Evolutionary conservation across 169 alveolate genomes (phyloP).

Genomic region (Cystoisospora suis): DNA sequence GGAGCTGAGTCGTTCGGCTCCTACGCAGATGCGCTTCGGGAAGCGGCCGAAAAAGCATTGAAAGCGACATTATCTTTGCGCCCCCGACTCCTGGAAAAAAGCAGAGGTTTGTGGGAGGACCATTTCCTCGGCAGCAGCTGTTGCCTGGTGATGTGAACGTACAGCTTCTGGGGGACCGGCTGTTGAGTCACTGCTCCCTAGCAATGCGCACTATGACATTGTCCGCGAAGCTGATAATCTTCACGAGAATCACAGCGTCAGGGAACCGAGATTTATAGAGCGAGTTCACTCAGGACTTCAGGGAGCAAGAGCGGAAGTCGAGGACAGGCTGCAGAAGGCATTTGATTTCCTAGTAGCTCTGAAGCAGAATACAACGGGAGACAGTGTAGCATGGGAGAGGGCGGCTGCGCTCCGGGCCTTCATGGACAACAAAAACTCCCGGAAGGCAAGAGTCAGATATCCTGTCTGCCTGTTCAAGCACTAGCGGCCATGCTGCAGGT

Average conservation of each 20-base stretch:
- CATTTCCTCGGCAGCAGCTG: too few species aligned
- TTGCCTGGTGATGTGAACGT: too few species aligned
- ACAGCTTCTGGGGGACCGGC: too few species aligned
- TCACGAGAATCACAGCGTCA: background rate
- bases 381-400: background rate
- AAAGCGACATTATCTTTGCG: background rate
- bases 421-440: background rate
- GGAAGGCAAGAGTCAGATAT: too few species aligned
- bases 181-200: background rate
- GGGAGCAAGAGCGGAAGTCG: constrained; percentile 5
- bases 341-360: background rate
- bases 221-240: background rate
- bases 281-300: background rate
- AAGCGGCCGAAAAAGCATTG: background rate
- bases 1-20: background rate
- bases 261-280: background rate
- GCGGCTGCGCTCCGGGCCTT: background rate
- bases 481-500: too few species aligned
- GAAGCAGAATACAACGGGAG: background rate
- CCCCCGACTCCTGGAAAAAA: background rate
- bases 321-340: background rate
- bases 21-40: background rate
- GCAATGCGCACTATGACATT: background rate
- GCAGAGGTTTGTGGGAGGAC: background rate
- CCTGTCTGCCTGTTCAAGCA: too few species aligned